Percentiles rank a stretch among this genome's conserved stretches.
Conservation (phyloP, 805 yeast genomes). For the Pachysolen tannophilus region DNA sequence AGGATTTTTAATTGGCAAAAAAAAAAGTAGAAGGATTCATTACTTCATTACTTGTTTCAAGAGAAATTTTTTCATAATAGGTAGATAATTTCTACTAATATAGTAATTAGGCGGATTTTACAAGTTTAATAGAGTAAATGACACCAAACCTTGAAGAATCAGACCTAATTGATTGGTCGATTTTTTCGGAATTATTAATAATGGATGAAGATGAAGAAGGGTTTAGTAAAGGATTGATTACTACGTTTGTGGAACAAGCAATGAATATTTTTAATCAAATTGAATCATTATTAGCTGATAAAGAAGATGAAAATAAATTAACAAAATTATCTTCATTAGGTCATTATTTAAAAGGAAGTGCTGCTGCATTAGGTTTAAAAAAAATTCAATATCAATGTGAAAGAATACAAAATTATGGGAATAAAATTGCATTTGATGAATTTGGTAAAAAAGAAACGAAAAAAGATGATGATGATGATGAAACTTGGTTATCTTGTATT, state of each 20-base stretch:
- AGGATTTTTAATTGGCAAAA: no score
- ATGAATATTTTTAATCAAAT: slow-evolving; percentile 69
- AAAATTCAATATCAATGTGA: slow-evolving; percentile 85
- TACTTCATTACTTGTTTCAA: no score
- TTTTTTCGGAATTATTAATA: slow-evolving; percentile 77
- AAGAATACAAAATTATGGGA: slow-evolving; percentile 85
- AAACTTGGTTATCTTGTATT: slow-evolving; percentile 32
- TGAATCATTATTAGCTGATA: slow-evolving; percentile 38
- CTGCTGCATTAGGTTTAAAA: slow-evolving; percentile 85
- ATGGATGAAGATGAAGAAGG: slow-evolving; percentile 98
- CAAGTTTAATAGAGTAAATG: no score
- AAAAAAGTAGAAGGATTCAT: no score
- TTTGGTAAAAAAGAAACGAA: slow-evolving; percentile 21
- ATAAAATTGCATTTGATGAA: slow-evolving; percentile 25
- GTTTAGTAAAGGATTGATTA: slow-evolving; percentile 69
- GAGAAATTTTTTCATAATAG: no score
- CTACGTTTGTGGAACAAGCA: slow-evolving; percentile 87
- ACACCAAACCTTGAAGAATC: slow-evolving; percentile 35
- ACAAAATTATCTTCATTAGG: slow-evolving; percentile 67
- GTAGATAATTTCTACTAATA: no score
- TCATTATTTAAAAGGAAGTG: slow-evolving; percentile 91
- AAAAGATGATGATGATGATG: slow-evolving; percentile 18
- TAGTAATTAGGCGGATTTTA: no score
- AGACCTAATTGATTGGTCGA: slow-evolving; percentile 81
- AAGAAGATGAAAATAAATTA: slow-evolving; percentile 34